Evolutionary conservation across 2,329 filamentous ascomycete species (phyloP), one percentile per base, ranked within the genome.

Genomic region (Hypoxylon sp.): DNA sequence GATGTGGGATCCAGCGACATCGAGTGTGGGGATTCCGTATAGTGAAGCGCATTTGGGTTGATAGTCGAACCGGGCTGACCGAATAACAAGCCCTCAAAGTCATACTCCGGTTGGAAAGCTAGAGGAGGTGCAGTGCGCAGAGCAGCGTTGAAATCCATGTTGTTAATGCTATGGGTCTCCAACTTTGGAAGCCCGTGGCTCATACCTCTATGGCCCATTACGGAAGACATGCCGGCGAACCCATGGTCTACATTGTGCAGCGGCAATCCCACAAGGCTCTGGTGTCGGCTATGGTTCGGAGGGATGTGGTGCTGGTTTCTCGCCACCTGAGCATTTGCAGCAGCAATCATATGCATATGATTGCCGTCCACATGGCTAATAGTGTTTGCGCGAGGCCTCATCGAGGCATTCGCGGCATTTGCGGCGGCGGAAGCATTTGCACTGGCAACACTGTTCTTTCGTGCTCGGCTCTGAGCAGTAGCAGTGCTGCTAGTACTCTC

Each of bases 381-480:
- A 38, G 96, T 99, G 78, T 98, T 98, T 60, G 96, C 95, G 74
- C 96, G 87, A 21, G 95, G 96, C 71, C 96, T 88, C 88, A 95
- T 94, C 11, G 86, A 84, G 59, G 83, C 81, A 68, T 86, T 84
- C 58, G 85, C 79, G 63, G 82, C 38, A 43, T 43, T 43, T 43
- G 38, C 81, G 34, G 81, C 83, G 45, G 79, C 83, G 49, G 79
- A 77, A 28, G 81, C 79, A 70, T 79, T 82, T 41, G 81, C 72
- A 72, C 87, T 89, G 51, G 91, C 94, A 63, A 97, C 89, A 60
- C 96, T 98, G 79, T 95, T 97, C 84, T 98, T 98, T 67, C 96
- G 92, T 62, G 95, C 93, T 66, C 94, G 88, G 72, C 89, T 91
- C 71, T 90, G 84, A 32, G 86, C 87, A 13, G 88, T 87, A 5